phyloP scores from a whole-genome alignment of 108 stramenopile species.

The Cyclostephanos tholiformis region DNA sequence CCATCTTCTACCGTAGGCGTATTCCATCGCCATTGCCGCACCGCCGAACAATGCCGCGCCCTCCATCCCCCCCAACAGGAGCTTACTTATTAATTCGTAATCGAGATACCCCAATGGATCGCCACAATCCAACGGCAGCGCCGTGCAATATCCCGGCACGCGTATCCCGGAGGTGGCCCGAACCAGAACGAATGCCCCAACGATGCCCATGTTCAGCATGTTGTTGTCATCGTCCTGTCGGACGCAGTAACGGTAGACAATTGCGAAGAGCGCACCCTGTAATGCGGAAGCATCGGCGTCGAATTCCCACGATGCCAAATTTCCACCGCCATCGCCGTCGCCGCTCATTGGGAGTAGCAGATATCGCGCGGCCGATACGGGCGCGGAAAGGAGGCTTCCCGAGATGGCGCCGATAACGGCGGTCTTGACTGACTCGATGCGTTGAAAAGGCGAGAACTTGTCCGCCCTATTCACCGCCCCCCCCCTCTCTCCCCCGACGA shows the following conservation, averaged over 20 bases:
- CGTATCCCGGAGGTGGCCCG: conserved; percentile 62
- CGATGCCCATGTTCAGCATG: conserved; percentile 74
- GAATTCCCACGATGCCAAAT: conserved; percentile 74
- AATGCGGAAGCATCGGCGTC: conserved; percentile 75
- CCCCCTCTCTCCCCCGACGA: background rate
- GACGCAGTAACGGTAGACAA: conserved; percentile 78
- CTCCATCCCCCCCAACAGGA: conserved; percentile 63
- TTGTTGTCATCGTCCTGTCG: conserved; percentile 68
- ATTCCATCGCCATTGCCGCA: conserved; percentile 70
- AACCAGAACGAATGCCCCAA: conserved; percentile 76
- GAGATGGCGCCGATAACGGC: conserved; percentile 61
- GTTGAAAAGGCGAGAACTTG: conserved; percentile 71
- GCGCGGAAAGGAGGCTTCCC: conserved; percentile 65
- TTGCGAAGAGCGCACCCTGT: conserved; percentile 74
- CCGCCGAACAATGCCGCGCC: conserved; percentile 70
- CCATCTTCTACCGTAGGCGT: conserved; percentile 47
- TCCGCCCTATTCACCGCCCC: conserved; percentile 5
- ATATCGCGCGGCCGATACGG: conserved; percentile 61
- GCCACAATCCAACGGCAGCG: conserved; percentile 71
- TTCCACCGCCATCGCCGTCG: too few species aligned
- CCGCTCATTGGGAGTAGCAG: conserved; percentile 28
- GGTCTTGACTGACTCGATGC: conserved; percentile 76
- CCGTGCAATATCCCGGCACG: conserved; percentile 61
- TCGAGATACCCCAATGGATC: conserved; percentile 78
- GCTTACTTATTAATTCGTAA: conserved; percentile 69